Evolutionary conservation across 2,329 filamentous ascomycete genomes (phyloP).

Genomic region (Colletotrichum incanum): DNA sequence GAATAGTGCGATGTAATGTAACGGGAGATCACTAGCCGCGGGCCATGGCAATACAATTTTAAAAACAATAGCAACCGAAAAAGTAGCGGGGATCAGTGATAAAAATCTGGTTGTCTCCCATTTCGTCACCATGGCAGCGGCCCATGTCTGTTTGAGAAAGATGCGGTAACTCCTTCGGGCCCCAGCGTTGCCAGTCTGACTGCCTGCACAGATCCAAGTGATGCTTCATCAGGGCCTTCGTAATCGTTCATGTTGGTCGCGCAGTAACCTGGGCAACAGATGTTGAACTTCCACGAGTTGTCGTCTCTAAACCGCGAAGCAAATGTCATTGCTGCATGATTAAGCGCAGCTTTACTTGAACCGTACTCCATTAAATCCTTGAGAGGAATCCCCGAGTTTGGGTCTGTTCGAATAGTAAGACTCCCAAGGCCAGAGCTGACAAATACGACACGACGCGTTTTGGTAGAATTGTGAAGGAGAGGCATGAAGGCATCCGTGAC

Average conservation of each 20-base stretch:
- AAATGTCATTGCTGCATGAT: conserved; percentile 31
- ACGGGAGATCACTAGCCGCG: too few relatives aligned
- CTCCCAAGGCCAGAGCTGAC: conserved; percentile 34
- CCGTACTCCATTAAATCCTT: conserved; percentile 24
- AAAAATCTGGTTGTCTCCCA: too few relatives aligned
- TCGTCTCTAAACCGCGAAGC: conserved; percentile 20
- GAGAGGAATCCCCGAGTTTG: background rate
- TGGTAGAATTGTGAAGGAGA: conserved; percentile 48
- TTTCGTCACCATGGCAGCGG: conserved; percentile 4
- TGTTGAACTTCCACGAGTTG: conserved; percentile 32
- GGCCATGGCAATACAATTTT: too few relatives aligned
- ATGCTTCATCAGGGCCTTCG: conserved; percentile 18
- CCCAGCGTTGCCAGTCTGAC: conserved; percentile 33
- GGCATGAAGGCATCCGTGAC: conserved; percentile 63
- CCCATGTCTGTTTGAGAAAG: conserved; percentile 32
- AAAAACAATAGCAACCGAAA: too few relatives aligned
- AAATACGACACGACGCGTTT: conserved; percentile 23
- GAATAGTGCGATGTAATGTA: too few relatives aligned
- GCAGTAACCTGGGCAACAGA: conserved; percentile 37
- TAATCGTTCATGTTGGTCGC: conserved; percentile 34
- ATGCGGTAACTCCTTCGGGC: conserved; percentile 12
- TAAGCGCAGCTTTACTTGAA: conserved; percentile 37
- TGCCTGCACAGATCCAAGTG: conserved; percentile 32
- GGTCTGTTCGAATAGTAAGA: conserved; percentile 21
- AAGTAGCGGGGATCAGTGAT: too few relatives aligned